A percentile compares a stretch with the other conserved stretches of the same genome.
phyloP scores from a whole-genome alignment of 2,329 filamentous ascomycete species.

The Fusarium sp. region DNA sequence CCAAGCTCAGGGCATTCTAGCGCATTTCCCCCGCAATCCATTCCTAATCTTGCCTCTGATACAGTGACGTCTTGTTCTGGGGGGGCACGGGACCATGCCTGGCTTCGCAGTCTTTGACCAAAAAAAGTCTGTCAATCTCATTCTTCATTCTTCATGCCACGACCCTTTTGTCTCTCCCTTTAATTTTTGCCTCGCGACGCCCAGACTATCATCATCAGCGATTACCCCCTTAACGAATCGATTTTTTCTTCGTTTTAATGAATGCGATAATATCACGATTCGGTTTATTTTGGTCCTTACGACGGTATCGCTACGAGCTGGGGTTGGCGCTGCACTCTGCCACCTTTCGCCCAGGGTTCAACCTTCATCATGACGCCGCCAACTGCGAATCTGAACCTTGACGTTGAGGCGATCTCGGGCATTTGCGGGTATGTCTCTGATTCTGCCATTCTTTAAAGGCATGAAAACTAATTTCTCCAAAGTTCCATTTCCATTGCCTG shows the following conservation, averaged over 20 bases:
- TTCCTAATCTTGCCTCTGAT: slow-evolving; percentile 20
- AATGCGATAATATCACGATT: slow-evolving; percentile 22
- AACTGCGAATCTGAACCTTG: slow-evolving; percentile 72
- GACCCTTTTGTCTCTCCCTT: slow-evolving; percentile 37
- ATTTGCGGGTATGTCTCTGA: slow-evolving; percentile 79
- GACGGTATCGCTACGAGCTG: slow-evolving; percentile 17
- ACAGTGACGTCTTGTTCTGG: slow-evolving; percentile 42
- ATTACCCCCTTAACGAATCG: background rate
- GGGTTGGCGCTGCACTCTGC: slow-evolving; percentile 24
- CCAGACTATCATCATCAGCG: background rate
- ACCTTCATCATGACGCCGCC: slow-evolving; percentile 63
- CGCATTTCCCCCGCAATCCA: slow-evolving; percentile 28
- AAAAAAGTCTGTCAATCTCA: slow-evolving; percentile 42
- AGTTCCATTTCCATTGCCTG: slow-evolving; percentile 96
- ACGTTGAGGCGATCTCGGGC: slow-evolving; percentile 90
- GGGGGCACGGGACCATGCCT: slow-evolving; percentile 40
- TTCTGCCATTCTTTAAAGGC: background rate
- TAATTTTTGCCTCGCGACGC: slow-evolving; percentile 19
- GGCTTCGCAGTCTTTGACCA: slow-evolving; percentile 28
- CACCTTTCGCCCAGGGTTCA: slow-evolving; percentile 33
- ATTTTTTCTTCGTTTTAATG: background rate
- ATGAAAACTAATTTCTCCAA: slow-evolving; percentile 20
- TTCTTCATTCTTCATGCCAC: slow-evolving; percentile 7
- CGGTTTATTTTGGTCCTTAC: background rate
- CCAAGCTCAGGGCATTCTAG: slow-evolving; percentile 23